Percentiles rank a stretch among this genome's conserved stretches.
These are phyloP conservation scores for Rosa multiflora DNA, from an alignment of 306 rosid species.

Conservation along the genomic window DNA sequence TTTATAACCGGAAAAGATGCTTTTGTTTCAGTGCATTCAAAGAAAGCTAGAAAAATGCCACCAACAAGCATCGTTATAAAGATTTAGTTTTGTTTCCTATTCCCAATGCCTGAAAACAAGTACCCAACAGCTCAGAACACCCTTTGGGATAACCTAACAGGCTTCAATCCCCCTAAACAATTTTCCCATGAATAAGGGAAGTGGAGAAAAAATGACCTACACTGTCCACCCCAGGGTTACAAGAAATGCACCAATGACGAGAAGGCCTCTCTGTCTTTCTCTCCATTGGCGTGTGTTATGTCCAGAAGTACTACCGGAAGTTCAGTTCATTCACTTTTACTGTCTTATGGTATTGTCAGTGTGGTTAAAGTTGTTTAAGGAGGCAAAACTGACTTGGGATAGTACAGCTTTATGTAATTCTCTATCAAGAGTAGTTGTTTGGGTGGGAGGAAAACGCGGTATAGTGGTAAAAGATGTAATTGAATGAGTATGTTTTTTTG, in stretches of 20 bases:
- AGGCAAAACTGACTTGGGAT: not conserved
- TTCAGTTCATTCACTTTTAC: not conserved
- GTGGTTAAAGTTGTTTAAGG: not conserved
- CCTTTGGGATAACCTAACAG: not conserved
- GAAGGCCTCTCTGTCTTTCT: not conserved
- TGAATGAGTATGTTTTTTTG: not conserved
- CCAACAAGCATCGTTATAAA: not conserved
- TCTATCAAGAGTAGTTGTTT: not conserved
- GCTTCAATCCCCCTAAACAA: not conserved
- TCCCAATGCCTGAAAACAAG: not conserved
- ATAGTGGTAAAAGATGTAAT: not conserved
- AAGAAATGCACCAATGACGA: not conserved
- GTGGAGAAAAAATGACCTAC: not conserved
- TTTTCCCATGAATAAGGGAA: not conserved
- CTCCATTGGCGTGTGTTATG: not conserved
- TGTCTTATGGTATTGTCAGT: not conserved
- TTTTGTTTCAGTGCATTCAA: not conserved
- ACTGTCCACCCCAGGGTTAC: not conserved
- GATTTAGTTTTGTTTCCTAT: not conserved
- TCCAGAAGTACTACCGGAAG: not conserved
- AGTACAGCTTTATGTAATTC: not conserved
- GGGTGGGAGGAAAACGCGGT: not conserved
- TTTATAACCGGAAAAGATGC: not conserved
- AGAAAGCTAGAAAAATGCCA: not conserved
- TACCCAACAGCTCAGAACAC: not conserved